Evolutionary conservation across 306 rosid species (phyloP), one percentile per base, ranked within the genome.

Genomic region (Dryas drummondii): DNA sequence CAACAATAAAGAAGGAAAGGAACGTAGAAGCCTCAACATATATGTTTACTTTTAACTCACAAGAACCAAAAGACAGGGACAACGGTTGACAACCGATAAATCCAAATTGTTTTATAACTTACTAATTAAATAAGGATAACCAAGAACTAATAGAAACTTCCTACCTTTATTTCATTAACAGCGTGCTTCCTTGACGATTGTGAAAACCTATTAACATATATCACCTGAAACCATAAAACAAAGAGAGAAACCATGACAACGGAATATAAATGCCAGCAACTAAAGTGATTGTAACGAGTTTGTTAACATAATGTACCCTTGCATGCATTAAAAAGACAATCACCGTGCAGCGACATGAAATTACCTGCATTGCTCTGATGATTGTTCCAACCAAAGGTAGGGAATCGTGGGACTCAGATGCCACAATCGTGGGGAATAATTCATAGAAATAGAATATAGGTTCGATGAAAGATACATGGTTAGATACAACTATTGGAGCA

Each of bases 301-400:
- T 42, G 26, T 13, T 42, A 40, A 80, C 46, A 75, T 15, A 61
- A 27, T 17, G 67, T 78, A 52, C 64, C 64, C 58, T 59, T 54
- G 15, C 26, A 46, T 7, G 56, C 32, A 48, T 32, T 62, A 44
- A 84, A 81, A 74, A 0, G 37, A 16, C 49, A 63, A n/a, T 47
- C 50, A 19, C 69, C 26, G 52, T 50, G 71, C 37, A 73, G 68
- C 53, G 64, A 69, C 77, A 79, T 22, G 70, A 81, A 66, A 79
- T 81, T 84, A 89, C 99, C 97, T 96, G 99, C 99, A 96, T 96
- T 45, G 99, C 96, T 85, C 99, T 90, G 79, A 92, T 90, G 74
- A 96, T 96, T 57, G 99, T 96, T 78, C 98, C 99, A 74, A 92
- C 99, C 61, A 86, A 82, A 71, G 99, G 98, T 73, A 90, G 49